Evolutionary conservation across 2,329 filamentous ascomycete genomes (phyloP), one percentile per base, ranked within the genome.

Genomic region (Pseudogymnoascus sp.): DNA sequence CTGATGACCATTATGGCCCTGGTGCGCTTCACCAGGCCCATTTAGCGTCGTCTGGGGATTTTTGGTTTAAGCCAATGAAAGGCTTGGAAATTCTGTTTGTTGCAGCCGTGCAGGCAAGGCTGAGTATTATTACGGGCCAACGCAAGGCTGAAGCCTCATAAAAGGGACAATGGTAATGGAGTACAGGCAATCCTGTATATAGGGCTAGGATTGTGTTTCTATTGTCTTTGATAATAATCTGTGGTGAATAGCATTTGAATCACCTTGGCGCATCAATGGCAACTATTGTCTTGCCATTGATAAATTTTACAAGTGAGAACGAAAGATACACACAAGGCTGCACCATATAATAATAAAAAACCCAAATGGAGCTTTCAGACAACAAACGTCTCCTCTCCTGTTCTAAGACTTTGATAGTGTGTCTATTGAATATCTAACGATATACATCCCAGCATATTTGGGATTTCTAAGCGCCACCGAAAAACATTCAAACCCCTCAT

Each of bases 41-140:
- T 55, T 55, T 55, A 55, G 49, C 49, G 49, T 55, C n/a, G 49
- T 55, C 28, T 33, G 49, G 28, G 49, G 28, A 55, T 55, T 33
- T 55, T 33, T 33, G 28, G 16, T 55, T 16, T 55, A 6, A 7
- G 16, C 49, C 49, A 55, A 55, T 55, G 28, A 55, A 12, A 33
- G 16, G 49, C 16, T 22, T 3, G 9, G n/a, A 55, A 55, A 55
- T 33, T 1, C 14, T 5, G 49, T 35, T 55, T 35, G 49, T 22
- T 11, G 16, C 28, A 55, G 49, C 49, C 49, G n/a, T 33, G 49
- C 49, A 55, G 49, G 49, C 28, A 8, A 55, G 49, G 49, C 49
- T 55, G 28, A 5, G 5, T 9, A 22, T 28, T 55, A 33, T 55
- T 55, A 19, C n/a, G n/a, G 16, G 49, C 9, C 28, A 33, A 8